These are phyloP conservation scores for Chenopodium album DNA, from an alignment of 148 eudicot species.

Conservation along the genomic window DNA sequence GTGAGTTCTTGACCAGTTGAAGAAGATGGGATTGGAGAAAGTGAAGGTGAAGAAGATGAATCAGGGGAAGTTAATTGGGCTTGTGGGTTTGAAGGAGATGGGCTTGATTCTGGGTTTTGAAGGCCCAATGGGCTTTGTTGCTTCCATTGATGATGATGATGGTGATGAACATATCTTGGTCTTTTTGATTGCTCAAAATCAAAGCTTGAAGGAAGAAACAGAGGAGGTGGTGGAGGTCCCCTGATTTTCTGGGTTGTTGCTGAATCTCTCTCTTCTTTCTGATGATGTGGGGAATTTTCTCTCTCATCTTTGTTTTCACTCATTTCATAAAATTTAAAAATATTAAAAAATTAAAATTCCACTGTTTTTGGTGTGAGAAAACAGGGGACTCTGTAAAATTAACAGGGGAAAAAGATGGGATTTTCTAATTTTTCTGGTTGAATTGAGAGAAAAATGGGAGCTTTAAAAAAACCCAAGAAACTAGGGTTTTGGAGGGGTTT, in stretches of 20 bases:
- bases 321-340: constrained; percentile 13
- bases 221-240: constrained; percentile 15
- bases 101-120: constrained; percentile 24
- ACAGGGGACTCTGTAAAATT: neutral
- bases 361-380: neutral
- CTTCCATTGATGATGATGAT: neutral
- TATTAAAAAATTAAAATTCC: too few species aligned
- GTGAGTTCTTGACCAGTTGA: constrained; percentile 7
- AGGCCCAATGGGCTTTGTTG: constrained; percentile 10
- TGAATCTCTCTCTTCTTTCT: constrained; percentile 8
- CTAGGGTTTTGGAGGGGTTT: constrained; percentile 26
- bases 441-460: constrained; percentile 4
- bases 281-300: constrained; percentile 16
- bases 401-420: constrained; percentile 8
- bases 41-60: constrained; percentile 28
- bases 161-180: constrained; percentile 15
- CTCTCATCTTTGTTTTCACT: constrained; percentile 35
- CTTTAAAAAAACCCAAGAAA: neutral
- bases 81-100: constrained; percentile 28
- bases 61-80: constrained; percentile 29
- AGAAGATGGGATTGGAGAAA: constrained; percentile 22
- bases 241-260: constrained; percentile 8
- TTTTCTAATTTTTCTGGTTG: neutral
- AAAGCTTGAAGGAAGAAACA: constrained; percentile 27
- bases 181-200: constrained; percentile 23